Base-by-base conservation (phyloP, 352 stramenopile genomes). In the Saprolegnia diclina region DNA sequence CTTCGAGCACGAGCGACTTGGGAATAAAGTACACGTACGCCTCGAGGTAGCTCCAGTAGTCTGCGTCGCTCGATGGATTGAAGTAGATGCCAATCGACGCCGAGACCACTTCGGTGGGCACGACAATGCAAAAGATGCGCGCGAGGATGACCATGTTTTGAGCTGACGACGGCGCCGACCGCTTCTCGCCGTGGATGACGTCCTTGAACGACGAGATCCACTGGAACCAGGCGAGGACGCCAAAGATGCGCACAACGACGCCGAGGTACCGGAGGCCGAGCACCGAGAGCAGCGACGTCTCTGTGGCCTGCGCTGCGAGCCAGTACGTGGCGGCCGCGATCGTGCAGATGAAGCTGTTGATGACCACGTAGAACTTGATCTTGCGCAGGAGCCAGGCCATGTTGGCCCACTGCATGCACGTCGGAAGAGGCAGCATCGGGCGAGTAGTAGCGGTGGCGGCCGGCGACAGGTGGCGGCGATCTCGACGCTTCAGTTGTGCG, bases 1-100 rank as follows among this genome's bases (percentile, higher is more conserved):
- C 11, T 56, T 96, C 88, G 65, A 95, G 92, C 22, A 81, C 56
- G 22, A 96, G 79, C 63, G 88, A 96, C 75, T 90, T 89, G 54
- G 84, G 81, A 56, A 96, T 81, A 70, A 96, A 96, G 29, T 29
- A 22, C 19, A 56, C 77, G 40, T 80, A 94, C 44, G 82, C 79
- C 14, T 69, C 7, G 22, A 81, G 32, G 32, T 88, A 44, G 14
- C 35, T 55, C 32, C 11, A 26, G 32, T 40, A 69, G 22, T 19
- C 16, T 5, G 14, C 26, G 21, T 13, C 32, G n/a, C 4, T 69
- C 22, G 9, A 46, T 52, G 19, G 32, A 18, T 7, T 46, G 35
- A 75, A 26, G 69, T 69, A 38, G 79, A 53, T 1, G 74, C 78
- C 32, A 79, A 70, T 65, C 73, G 88, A 74, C 77, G 89, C 18